Percentiles rank a stretch among this genome's conserved stretches.
These are phyloP conservation scores for Plasmopara halstedii DNA, from an alignment of 352 stramenopile species.

Conservation along the genomic window DNA sequence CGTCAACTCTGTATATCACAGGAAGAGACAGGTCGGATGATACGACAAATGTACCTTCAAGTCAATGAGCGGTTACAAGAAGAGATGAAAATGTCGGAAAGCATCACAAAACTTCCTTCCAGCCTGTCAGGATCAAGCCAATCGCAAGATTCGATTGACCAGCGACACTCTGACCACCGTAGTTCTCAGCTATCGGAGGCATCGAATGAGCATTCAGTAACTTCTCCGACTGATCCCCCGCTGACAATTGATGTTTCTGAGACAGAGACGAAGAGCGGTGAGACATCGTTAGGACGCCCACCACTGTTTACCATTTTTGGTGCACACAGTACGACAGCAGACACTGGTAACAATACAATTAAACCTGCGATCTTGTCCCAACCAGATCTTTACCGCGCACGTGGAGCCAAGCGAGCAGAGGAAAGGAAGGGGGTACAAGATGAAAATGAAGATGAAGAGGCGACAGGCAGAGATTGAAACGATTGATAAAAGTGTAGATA, in stretches of 20 bases:
- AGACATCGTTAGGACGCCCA: slow-evolving; percentile 3
- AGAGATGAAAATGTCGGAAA: not conserved
- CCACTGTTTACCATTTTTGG: slow-evolving; percentile 15
- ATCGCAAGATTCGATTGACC: slow-evolving; percentile 25
- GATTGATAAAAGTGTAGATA: slow-evolving; percentile 13
- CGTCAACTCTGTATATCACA: not conserved
- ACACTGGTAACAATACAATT: not conserved
- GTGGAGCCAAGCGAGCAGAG: not conserved
- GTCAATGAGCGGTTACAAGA: not conserved
- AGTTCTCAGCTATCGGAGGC: slow-evolving; percentile 14
- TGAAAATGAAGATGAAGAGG: slow-evolving; percentile 14
- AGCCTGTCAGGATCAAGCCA: slow-evolving; percentile 22
- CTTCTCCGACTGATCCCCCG: slow-evolving; percentile 13
- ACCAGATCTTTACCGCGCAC: not conserved
- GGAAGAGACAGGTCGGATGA: not conserved
- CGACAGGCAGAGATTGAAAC: slow-evolving; percentile 12
- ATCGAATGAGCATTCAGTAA: slow-evolving; percentile 20
- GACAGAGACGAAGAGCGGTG: slow-evolving; percentile 16
- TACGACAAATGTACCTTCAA: not conserved
- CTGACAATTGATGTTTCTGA: slow-evolving; percentile 9
- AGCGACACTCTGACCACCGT: slow-evolving; percentile 2
- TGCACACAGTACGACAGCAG: not conserved
- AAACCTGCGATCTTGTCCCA: slow-evolving; percentile 7
- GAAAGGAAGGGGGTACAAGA: slow-evolving; percentile 2
- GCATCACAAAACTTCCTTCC: not conserved